phyloP scores from a whole-genome alignment of 2,329 filamentous ascomycete species.

The Penicillium sp. region DNA sequence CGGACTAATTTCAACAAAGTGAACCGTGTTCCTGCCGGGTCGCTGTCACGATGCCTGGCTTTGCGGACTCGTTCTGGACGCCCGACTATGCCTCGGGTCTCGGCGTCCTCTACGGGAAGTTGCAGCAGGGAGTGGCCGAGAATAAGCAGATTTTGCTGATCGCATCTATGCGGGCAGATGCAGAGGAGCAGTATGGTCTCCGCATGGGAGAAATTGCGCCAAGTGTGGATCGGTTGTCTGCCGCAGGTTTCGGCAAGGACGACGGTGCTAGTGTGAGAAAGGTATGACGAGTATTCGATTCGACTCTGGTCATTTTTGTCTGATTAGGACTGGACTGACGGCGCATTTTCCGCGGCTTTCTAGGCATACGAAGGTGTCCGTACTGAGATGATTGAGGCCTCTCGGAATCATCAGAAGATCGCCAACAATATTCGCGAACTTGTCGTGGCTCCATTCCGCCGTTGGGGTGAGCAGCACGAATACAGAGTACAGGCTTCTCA shows the following conservation, averaged over 20 bases:
- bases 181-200: conserved; percentile 84
- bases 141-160: conserved; percentile 92
- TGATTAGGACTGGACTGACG: neutral
- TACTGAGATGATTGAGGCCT: conserved; percentile 85
- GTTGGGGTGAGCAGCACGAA: conserved; percentile 96
- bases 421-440: conserved; percentile 94
- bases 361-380: conserved; percentile 94
- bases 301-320: neutral
- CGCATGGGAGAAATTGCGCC: conserved; percentile 79
- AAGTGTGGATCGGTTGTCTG: conserved; percentile 72
- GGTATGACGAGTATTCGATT: conserved; percentile 42
- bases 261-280: conserved; percentile 96
- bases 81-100: conserved; percentile 95
- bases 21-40: neutral
- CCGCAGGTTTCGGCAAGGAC: conserved; percentile 80
- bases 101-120: conserved; percentile 91
- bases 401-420: conserved; percentile 91
- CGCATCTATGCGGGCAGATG: conserved; percentile 90
- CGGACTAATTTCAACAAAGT: neutral
- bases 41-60: conserved; percentile 69
- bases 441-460: conserved; percentile 88
- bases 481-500: conserved; percentile 88
- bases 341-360: neutral
- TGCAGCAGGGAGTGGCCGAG: conserved; percentile 93
- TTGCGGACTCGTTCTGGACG: conserved; percentile 97